Conservation (phyloP, 306 rosid genomes). For the Dalbergia cultrata region DNA sequence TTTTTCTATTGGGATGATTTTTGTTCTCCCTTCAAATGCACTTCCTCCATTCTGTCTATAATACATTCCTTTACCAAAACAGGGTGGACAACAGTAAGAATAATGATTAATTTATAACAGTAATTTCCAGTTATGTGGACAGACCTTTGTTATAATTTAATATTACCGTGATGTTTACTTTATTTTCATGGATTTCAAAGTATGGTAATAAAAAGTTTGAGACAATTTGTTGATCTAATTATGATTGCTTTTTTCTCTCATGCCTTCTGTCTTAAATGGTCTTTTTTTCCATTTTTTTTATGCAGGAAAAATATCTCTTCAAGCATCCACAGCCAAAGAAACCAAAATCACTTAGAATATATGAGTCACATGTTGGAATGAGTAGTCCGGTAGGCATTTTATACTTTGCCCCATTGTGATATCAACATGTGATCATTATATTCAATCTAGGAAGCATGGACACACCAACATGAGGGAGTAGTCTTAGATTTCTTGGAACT, state of each 20-base stretch:
- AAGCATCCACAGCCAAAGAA: constrained; percentile 88
- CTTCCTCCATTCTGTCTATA: too few relatives aligned
- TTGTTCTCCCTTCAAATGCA: too few relatives aligned
- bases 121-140: constrained; percentile 26
- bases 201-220: background rate
- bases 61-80: too few relatives aligned
- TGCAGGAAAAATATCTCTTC: constrained; percentile 83
- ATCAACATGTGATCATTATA: too few relatives aligned
- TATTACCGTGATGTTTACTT: too few relatives aligned
- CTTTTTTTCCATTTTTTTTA: constrained; percentile 40
- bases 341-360: constrained; percentile 93
- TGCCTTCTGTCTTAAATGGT: constrained; percentile 26
- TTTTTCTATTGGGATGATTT: too few relatives aligned
- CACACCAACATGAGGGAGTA: too few relatives aligned
- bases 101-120: constrained; percentile 21
- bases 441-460: too few relatives aligned
- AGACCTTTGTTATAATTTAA: constrained; percentile 3
- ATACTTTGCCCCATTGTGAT: constrained; percentile 13
- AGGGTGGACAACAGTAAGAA: background rate
- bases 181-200: background rate
- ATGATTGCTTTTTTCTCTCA: constrained; percentile 29
- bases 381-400: constrained; percentile 83
- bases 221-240: background rate
- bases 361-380: constrained; percentile 97
- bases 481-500: background rate